Evolutionary conservation across 106 monocot genomes (phyloP), one percentile per base, ranked within the genome.

Genomic region (Phalaenopsis aphrodite): DNA sequence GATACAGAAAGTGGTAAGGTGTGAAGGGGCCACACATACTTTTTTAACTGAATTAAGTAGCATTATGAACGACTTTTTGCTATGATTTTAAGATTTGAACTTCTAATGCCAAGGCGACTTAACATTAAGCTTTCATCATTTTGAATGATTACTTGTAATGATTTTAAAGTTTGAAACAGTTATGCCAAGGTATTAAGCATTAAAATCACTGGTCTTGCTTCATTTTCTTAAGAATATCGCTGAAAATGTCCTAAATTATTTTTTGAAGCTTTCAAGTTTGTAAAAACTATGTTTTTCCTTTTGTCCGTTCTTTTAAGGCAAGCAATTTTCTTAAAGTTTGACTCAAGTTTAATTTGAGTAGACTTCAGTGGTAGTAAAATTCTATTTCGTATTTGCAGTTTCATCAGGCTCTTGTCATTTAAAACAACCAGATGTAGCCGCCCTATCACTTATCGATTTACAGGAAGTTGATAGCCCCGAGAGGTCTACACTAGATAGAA

Each of bases 401-500:
- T 65, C 76, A 42, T 77, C 84, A 76, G 79, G 80, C 8, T 57
- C 47, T 19, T n/a, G 49, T 56, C 73, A 17, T n/a, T 42, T 74
- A n/a, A 64, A 82, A 82, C 58, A 77, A 43, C 49, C 75, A 41
- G 81, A 82, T 72, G 39, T 46, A 10, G n/a, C 76, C 55, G 72
- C 48, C 11, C 30, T 80, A 38, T 42, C 74, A 16, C 75, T 55
- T 18, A 78, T 83, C 64, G 81, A 83, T 78, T 75, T 88, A 75
- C 52, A 81, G 78, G 85, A 55, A 57, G 80, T 56, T 78, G 81
- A 78, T 68, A 83, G 39, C 75, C 46, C 72, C 61, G 67, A 48
- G 77, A 75, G 16, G 49, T 85, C 80, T 55, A 78, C 83, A 78
- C 52, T 78, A 30, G 83, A 81, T 66, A 83, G 72, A 55, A 83